Percentiles rank a stretch among this genome's conserved stretches.
Evolutionary conservation across 176 grass and related monocot genomes (phyloP).

Genomic region (Lolium multiflorum): DNA sequence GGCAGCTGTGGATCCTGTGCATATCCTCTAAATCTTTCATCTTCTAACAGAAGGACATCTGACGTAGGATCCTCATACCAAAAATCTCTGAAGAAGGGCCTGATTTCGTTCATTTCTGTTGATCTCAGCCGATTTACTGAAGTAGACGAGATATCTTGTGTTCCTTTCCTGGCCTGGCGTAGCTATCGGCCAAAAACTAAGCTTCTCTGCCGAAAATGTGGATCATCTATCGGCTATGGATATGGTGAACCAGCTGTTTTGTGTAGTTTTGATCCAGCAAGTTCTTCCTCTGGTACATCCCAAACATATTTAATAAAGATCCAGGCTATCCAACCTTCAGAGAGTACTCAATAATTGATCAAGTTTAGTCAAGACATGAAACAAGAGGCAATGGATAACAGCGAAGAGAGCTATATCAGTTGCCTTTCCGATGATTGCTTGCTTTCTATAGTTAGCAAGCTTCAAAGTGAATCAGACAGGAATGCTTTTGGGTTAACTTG

Average conservation of each 20-base stretch:
- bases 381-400: slow-evolving; percentile 47
- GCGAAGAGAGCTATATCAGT: slow-evolving; percentile 32
- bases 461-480: slow-evolving; percentile 58
- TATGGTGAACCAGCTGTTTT: slow-evolving; percentile 66
- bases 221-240: slow-evolving; percentile 52
- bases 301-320: slow-evolving; percentile 76
- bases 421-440: slow-evolving; percentile 80
- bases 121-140: slow-evolving; percentile 77
- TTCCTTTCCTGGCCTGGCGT: slow-evolving; percentile 53
- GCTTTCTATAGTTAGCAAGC: slow-evolving; percentile 67
- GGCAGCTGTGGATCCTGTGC: slow-evolving; percentile 68
- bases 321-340: slow-evolving; percentile 59
- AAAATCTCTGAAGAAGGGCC: slow-evolving; percentile 67
- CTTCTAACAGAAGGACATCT: slow-evolving; percentile 67
- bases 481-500: slow-evolving; percentile 92
- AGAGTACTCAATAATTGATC: slow-evolving; percentile 39
- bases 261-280: slow-evolving; percentile 62
- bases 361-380: slow-evolving; percentile 38
- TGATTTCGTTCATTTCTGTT: slow-evolving; percentile 61
- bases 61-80: slow-evolving; percentile 51
- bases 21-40: slow-evolving; percentile 68
- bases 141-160: slow-evolving; percentile 61
- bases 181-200: slow-evolving; percentile 67
- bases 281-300: slow-evolving; percentile 53
- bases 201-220: slow-evolving; percentile 77